phyloP scores from a whole-genome alignment of 805 yeast genomes.

The Yamadazyma ubonensis region DNA sequence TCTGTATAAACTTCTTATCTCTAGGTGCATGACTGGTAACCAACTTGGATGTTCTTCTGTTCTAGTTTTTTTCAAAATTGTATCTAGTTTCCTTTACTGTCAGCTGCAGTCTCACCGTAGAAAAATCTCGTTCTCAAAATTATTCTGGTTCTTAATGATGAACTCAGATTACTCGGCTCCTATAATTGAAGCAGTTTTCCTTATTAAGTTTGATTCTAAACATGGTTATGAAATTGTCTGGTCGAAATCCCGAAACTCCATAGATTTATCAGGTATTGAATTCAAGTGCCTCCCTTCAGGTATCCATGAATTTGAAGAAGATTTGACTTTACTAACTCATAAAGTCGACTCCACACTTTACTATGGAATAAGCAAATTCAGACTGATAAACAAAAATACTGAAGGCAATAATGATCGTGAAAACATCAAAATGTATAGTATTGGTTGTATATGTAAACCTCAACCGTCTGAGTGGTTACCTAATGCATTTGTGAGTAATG shows the following conservation, averaged over 20 bases:
- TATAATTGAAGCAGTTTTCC: slow-evolving; percentile 31
- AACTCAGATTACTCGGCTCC: slow-evolving; percentile 20
- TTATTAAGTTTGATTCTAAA: slow-evolving; percentile 35
- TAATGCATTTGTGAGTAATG: slow-evolving; percentile 32
- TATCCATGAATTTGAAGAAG: slow-evolving; percentile 32
- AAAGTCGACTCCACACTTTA: slow-evolving; percentile 20
- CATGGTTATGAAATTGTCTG: slow-evolving; percentile 40
- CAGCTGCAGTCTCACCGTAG: too few species aligned
- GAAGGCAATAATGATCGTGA: slow-evolving; percentile 18
- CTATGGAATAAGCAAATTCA: slow-evolving; percentile 37
- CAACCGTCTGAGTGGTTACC: slow-evolving; percentile 31
- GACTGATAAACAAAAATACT: slow-evolving; percentile 10
- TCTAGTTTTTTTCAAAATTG: background rate
- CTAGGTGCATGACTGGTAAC: slow-evolving; percentile 20
- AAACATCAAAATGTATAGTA: slow-evolving; percentile 38
- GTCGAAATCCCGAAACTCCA: slow-evolving; percentile 22
- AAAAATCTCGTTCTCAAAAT: too few species aligned
- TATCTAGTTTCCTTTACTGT: too few species aligned
- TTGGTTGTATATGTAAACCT: slow-evolving; percentile 38
- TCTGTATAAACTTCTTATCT: slow-evolving; percentile 24
- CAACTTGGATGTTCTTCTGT: background rate
- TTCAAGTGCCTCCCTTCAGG: slow-evolving; percentile 42
- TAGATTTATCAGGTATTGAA: slow-evolving; percentile 34
- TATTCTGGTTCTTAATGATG: background rate
- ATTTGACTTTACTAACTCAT: slow-evolving; percentile 34